Conservation (phyloP, 352 stramenopile genomes). For the Pythium scleroteichum region DNA sequence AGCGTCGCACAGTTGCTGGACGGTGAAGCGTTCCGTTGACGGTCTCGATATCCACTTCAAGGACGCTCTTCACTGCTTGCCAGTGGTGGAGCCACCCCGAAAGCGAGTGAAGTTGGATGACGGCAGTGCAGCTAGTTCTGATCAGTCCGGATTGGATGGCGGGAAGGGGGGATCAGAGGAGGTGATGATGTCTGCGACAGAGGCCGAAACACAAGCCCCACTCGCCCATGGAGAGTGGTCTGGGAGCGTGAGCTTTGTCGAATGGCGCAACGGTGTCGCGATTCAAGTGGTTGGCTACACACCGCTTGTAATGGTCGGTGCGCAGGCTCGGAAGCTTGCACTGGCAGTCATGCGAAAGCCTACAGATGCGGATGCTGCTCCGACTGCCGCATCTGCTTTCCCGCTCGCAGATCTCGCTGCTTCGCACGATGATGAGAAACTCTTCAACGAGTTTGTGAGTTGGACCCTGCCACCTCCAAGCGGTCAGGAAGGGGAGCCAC, state of each 20-base stretch:
- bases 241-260: constrained; percentile 83
- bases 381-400: constrained; percentile 6
- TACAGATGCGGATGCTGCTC: constrained; percentile 22
- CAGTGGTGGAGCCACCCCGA: constrained; percentile 65
- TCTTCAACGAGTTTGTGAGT: constrained; percentile 86
- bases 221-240: constrained; percentile 71
- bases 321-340: constrained; percentile 75
- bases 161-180: constrained; percentile 25
- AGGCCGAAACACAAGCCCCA: constrained; percentile 42
- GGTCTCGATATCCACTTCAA: constrained; percentile 81
- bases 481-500: constrained; percentile 36
- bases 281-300: constrained; percentile 74
- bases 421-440: constrained; percentile 67
- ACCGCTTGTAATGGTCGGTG: constrained; percentile 76
- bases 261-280: constrained; percentile 80
- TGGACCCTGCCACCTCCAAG: constrained; percentile 42
- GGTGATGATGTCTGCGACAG: constrained; percentile 3
- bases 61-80: constrained; percentile 67
- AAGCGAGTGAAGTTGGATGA: constrained; percentile 66
- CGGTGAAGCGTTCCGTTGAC: constrained; percentile 66
- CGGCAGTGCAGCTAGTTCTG: neutral
- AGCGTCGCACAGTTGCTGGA: constrained; percentile 75
- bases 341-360: constrained; percentile 68
- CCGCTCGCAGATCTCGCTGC: neutral
- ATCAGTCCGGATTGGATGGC: neutral